A percentile compares a stretch with the other conserved stretches of the same genome.
Evolutionary conservation across 2,329 filamentous ascomycete genomes (phyloP).

Genomic region (Xylaria sp.): DNA sequence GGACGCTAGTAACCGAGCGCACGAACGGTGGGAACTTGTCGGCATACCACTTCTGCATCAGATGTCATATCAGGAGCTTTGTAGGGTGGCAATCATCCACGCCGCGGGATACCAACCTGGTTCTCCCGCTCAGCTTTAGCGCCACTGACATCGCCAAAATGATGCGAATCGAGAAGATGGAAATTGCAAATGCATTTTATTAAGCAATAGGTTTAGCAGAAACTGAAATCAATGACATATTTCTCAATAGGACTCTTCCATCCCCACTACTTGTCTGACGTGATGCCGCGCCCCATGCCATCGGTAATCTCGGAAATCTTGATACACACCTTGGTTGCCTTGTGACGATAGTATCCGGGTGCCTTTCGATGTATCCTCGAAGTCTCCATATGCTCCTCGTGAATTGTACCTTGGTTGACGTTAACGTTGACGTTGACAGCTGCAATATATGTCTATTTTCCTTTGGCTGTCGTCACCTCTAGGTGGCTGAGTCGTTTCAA

Average conservation of each 20-base stretch:
- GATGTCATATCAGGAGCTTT: not conserved
- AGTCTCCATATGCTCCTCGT: not conserved
- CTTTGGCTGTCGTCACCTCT: constrained; percentile 6
- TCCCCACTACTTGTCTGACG: not conserved
- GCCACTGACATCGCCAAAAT: not conserved
- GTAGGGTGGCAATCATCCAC: not conserved
- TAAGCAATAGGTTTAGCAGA: not conserved
- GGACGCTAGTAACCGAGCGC: not conserved
- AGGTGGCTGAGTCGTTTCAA: constrained; percentile 33
- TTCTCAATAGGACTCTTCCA: not conserved
- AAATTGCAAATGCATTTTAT: not conserved
- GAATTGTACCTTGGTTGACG: not conserved
- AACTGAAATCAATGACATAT: not conserved
- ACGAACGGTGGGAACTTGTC: not conserved
- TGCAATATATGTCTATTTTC: not conserved
- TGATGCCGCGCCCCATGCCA: not conserved
- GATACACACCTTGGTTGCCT: constrained; percentile 20
- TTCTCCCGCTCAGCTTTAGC: not conserved
- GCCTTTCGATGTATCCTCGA: not conserved
- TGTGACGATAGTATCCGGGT: not conserved
- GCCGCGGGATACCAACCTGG: not conserved
- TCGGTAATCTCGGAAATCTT: not conserved
- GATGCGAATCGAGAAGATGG: not conserved
- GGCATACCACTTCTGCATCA: not conserved
- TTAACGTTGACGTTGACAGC: not conserved